Evolutionary conservation across 2,329 filamentous ascomycete genomes (phyloP).

Genomic region (Pseudogymnoascus sp.): DNA sequence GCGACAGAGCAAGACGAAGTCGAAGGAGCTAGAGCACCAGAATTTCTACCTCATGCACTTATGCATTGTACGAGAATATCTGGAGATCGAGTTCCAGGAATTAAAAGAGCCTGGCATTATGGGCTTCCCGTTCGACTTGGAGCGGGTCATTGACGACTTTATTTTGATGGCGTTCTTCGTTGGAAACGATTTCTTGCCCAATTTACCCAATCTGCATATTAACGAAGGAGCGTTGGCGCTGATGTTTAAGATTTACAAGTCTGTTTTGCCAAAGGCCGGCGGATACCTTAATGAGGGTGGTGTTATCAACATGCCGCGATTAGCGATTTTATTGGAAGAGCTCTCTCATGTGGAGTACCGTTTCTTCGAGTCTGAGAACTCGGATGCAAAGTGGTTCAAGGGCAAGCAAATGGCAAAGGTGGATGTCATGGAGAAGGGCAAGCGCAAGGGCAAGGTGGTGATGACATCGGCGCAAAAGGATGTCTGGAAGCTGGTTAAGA

Average conservation of each 20-base stretch:
- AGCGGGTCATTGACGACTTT: slow-evolving; percentile 96
- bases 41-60: slow-evolving; percentile 98
- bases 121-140: slow-evolving; percentile 79
- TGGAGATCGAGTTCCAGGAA: slow-evolving; percentile 95
- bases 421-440: slow-evolving; percentile 54
- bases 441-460: slow-evolving; percentile 57
- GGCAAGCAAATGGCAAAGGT: slow-evolving; percentile 69
- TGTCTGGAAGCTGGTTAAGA: slow-evolving; percentile 74
- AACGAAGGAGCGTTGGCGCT: slow-evolving; percentile 94
- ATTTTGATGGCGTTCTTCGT: slow-evolving; percentile 99
- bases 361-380: slow-evolving; percentile 86
- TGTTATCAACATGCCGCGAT: slow-evolving; percentile 75
- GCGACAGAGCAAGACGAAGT: slow-evolving; percentile 70
- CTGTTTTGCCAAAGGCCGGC: slow-evolving; percentile 73
- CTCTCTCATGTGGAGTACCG: slow-evolving; percentile 80
- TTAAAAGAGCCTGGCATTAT: slow-evolving; percentile 65
- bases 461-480: slow-evolving; percentile 75
- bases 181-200: slow-evolving; percentile 97
- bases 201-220: slow-evolving; percentile 92
- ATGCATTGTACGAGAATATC: slow-evolving; percentile 93
- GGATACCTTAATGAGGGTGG: slow-evolving; percentile 97
- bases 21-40: slow-evolving; percentile 94
- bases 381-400: slow-evolving; percentile 86
- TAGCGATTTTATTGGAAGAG: slow-evolving; percentile 71
- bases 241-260: slow-evolving; percentile 97